Conservation (phyloP, 129 eudicot genomes). For the Calendula officinalis region DNA sequence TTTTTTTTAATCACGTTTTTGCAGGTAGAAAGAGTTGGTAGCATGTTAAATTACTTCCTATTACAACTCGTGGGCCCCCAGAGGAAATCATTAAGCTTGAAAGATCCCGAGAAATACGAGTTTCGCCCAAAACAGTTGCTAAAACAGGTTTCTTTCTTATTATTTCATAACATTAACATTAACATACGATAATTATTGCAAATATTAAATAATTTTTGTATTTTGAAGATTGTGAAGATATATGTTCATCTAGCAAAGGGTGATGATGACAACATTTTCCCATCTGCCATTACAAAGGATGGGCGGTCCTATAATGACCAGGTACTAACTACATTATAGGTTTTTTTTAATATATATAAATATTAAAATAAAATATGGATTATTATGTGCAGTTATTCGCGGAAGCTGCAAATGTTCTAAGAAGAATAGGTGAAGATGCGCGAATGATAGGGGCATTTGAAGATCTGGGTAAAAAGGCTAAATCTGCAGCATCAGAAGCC, state of each 20-base stretch:
- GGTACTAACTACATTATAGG: conserved; percentile 45
- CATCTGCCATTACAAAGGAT: conserved; percentile 86
- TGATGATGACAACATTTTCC: conserved; percentile 72
- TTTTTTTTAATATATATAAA: conserved; percentile 2
- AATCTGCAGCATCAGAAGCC: conserved; percentile 89
- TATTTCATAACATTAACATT: too few species aligned
- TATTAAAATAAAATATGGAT: not conserved
- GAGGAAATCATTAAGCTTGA: conserved; percentile 86
- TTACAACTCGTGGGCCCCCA: conserved; percentile 97
- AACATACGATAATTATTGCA: not conserved
- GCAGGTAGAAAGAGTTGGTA: conserved; percentile 97
- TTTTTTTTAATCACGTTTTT: conserved; percentile 7
- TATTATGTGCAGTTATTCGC: conserved; percentile 64
- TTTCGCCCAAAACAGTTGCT: conserved; percentile 90
- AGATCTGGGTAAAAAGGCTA: conserved; percentile 77
- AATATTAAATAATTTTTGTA: not conserved
- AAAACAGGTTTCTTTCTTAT: conserved; percentile 70
- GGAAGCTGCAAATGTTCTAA: conserved; percentile 80
- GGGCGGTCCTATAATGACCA: conserved; percentile 96
- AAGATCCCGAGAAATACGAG: conserved; percentile 96
- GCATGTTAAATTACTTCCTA: conserved; percentile 90
- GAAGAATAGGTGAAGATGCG: conserved; percentile 77
- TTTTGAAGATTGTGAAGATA: conserved; percentile 75
- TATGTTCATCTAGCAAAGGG: conserved; percentile 91
- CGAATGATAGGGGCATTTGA: conserved; percentile 71